Evolutionary conservation across 164 flowering plant genomes (phyloP).

Genomic region (Santalum album): DNA sequence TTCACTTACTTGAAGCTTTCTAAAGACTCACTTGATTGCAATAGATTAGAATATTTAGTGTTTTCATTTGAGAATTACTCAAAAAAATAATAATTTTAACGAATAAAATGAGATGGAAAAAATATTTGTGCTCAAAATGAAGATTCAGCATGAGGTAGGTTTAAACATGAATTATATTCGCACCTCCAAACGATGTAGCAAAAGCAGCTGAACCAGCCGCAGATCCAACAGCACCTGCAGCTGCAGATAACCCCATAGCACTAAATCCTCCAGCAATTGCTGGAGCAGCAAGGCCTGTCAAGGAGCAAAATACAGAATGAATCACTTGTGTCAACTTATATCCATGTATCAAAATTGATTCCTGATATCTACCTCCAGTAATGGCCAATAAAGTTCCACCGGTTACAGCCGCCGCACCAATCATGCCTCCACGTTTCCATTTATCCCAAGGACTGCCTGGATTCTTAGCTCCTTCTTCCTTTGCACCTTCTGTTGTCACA

Average conservation of each 20-base stretch:
- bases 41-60: no score
- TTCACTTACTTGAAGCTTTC: no score
- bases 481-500: neutral
- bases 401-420: neutral
- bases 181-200: constrained; percentile 5
- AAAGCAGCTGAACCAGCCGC: neutral
- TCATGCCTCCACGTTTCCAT: constrained; percentile 4
- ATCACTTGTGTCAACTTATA: neutral
- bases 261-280: constrained; percentile 1
- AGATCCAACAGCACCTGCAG: constrained; percentile 3
- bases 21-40: no score
- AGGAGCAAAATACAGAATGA: neutral
- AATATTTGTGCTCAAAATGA: no score
- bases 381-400: constrained; percentile 2
- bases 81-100: no score
- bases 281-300: constrained; percentile 3
- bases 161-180: neutral
- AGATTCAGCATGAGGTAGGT: no score
- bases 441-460: neutral
- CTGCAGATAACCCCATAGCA: neutral
- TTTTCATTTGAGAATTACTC: no score
- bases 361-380: neutral
- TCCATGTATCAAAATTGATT: neutral
- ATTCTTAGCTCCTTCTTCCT: neutral
- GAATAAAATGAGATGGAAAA: no score